Percentiles rank a stretch among this genome's conserved stretches.
phyloP scores from a whole-genome alignment of 495 filamentous ascomycete species.

The Penicillium taxi region DNA sequence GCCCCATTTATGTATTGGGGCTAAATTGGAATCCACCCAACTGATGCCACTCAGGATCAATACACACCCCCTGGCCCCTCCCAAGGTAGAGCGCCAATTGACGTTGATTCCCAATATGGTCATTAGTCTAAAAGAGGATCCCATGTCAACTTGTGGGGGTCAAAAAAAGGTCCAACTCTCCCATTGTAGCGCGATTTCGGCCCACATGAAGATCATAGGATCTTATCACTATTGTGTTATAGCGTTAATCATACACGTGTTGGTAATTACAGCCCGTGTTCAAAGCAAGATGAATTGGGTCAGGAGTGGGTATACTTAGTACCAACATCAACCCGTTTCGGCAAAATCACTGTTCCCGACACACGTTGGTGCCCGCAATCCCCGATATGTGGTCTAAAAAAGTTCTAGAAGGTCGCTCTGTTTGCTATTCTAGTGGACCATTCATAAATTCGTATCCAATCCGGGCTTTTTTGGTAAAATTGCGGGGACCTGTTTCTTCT shows the following conservation, averaged over 20 bases:
- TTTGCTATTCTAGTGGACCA: slow-evolving; percentile 3
- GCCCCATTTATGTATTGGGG: slow-evolving; percentile 15
- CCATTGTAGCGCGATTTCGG: slow-evolving; percentile 8
- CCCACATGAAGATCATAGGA: slow-evolving; percentile 16
- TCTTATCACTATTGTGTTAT: too few species aligned
- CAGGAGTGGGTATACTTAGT: too few species aligned
- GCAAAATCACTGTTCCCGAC: slow-evolving; percentile 5
- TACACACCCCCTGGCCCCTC: slow-evolving; percentile 18
- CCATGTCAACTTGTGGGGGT: slow-evolving; percentile 18
- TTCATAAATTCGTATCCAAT: slow-evolving; percentile 8
- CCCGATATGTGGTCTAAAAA: slow-evolving; percentile 8
- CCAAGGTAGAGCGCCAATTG: too few species aligned
- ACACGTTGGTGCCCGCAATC: slow-evolving; percentile 3
- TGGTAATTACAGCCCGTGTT: slow-evolving; percentile 11
- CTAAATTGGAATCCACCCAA: slow-evolving; percentile 11
- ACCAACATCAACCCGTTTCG: too few species aligned
- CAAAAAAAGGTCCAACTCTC: slow-evolving; percentile 2
- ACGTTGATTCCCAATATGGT: slow-evolving; percentile 8
- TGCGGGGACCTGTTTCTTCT: slow-evolving; percentile 15
- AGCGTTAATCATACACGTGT: too few species aligned
- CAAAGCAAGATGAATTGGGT: slow-evolving; percentile 1
- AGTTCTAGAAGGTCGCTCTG: slow-evolving; percentile 16
- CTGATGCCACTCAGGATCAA: slow-evolving; percentile 16
- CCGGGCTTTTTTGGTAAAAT: slow-evolving; percentile 7
- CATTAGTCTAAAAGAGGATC: slow-evolving; percentile 9